Evolutionary conservation across 306 rosid species (phyloP).

Genomic region (Albizia julibrissin): DNA sequence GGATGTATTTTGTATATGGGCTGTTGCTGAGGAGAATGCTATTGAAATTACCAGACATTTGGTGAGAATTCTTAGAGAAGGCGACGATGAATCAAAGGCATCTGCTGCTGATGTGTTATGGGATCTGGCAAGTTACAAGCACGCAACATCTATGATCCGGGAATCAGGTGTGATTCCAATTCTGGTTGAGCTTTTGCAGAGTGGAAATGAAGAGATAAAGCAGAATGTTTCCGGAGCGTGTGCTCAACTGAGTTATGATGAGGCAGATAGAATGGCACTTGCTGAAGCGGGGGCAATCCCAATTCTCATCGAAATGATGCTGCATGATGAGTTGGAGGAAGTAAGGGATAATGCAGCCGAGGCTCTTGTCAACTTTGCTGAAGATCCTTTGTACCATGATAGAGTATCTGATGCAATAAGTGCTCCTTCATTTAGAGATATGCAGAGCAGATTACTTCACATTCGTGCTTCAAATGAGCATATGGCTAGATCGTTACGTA

Average conservation of each 20-base stretch:
- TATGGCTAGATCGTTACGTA: constrained; percentile 37
- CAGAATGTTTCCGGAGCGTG: constrained; percentile 47
- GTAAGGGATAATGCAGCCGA: constrained; percentile 50
- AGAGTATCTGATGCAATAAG: constrained; percentile 40
- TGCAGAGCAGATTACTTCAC: constrained; percentile 38
- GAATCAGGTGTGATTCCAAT: constrained; percentile 47
- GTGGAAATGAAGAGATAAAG: constrained; percentile 33
- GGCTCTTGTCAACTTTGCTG: constrained; percentile 47
- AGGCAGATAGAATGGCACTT: constrained; percentile 45
- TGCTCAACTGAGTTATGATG: constrained; percentile 46
- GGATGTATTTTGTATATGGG: constrained; percentile 50
- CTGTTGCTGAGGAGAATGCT: constrained; percentile 45
- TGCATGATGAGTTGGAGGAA: constrained; percentile 44
- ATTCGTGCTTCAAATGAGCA: constrained; percentile 37
- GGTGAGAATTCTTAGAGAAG: constrained; percentile 48
- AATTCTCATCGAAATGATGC: constrained; percentile 43
- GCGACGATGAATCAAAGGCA: constrained; percentile 48
- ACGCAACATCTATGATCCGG: constrained; percentile 26
- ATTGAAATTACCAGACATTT: constrained; percentile 41
- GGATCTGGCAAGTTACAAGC: constrained; percentile 45
- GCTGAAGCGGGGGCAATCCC: constrained; percentile 48
- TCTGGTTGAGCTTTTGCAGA: constrained; percentile 48
- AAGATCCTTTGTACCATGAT: constrained; percentile 42
- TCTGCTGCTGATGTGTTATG: constrained; percentile 54
- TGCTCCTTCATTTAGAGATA: constrained; percentile 45